phyloP scores from a whole-genome alignment of 129 eudicot species.

The Saussurea involucrata region DNA sequence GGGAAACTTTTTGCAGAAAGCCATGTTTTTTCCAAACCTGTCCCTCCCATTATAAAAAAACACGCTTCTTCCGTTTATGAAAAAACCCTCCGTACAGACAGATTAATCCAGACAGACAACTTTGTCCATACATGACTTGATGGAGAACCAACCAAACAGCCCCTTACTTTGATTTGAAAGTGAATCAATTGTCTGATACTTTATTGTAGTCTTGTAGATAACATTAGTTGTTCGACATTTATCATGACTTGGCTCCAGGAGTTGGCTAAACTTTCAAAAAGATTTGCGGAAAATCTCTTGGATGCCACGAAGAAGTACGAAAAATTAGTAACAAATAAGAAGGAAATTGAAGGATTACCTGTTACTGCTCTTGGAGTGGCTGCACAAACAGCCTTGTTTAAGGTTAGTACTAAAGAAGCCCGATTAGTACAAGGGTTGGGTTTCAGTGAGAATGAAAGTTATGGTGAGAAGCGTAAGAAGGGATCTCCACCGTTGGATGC shows the following conservation, averaged over 20 bases:
- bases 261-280: constrained; percentile 71
- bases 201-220: not conserved
- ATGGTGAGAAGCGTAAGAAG: no score
- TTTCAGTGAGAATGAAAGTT: no score
- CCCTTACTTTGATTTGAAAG: not conserved
- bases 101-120: no score
- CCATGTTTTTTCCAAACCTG: no score
- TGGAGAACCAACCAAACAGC: no score
- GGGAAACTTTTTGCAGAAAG: no score
- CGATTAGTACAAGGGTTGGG: no score
- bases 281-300: constrained; percentile 78
- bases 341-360: constrained; percentile 88
- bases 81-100: no score
- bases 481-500: no score
- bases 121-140: no score
- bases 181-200: not conserved
- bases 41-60: no score
- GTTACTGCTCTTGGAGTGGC: constrained; percentile 78
- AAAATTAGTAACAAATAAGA: constrained; percentile 72
- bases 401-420: constrained; percentile 35
- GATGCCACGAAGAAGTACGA: constrained; percentile 93
- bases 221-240: not conserved
- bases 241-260: constrained; percentile 42
- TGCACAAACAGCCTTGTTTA: constrained; percentile 83
- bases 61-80: no score